Evolutionary conservation across 2,329 filamentous ascomycete species (phyloP).

Genomic region (Leptographium galeiforme): DNA sequence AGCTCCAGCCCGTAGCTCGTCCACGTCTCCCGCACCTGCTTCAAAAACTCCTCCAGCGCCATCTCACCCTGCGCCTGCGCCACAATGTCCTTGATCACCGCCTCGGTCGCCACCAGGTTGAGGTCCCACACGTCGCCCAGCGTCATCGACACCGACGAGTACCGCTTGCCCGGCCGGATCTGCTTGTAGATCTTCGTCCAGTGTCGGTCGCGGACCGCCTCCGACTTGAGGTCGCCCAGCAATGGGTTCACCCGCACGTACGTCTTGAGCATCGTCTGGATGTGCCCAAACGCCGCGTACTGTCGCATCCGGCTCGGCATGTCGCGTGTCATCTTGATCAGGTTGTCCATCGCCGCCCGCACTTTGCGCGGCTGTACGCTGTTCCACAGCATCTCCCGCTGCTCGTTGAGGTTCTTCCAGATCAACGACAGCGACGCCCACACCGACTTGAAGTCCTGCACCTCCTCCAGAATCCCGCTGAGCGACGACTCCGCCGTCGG

Average conservation of each 20-base stretch:
- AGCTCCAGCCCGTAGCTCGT: constrained; percentile 88
- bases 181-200: constrained; percentile 98
- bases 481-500: constrained; percentile 69
- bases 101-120: constrained; percentile 75
- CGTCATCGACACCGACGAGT: constrained; percentile 87
- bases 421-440: constrained; percentile 94
- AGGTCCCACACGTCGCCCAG: constrained; percentile 99
- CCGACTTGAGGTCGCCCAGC: constrained; percentile 83
- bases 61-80: constrained; percentile 94
- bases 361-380: constrained; percentile 92
- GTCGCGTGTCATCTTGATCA: constrained; percentile 97
- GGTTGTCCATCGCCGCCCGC: constrained; percentile 71
- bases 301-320: constrained; percentile 99
- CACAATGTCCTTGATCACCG: constrained; percentile 83
- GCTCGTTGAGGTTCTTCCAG: constrained; percentile 90
- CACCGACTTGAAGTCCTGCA: constrained; percentile 97
- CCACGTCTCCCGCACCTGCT: constrained; percentile 94
- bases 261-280: constrained; percentile 79
- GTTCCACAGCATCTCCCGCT: constrained; percentile 85
- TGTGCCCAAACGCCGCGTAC: constrained; percentile 98
- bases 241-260: constrained; percentile 84
- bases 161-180: constrained; percentile 81
- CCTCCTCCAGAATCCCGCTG: constrained; percentile 78
- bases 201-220: constrained; percentile 89
- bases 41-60: constrained; percentile 94